Percentiles rank a stretch among this genome's conserved stretches.
Evolutionary conservation across 1,139 yeast genomes (phyloP).

Genomic region (Neolecta irregularis): DNA sequence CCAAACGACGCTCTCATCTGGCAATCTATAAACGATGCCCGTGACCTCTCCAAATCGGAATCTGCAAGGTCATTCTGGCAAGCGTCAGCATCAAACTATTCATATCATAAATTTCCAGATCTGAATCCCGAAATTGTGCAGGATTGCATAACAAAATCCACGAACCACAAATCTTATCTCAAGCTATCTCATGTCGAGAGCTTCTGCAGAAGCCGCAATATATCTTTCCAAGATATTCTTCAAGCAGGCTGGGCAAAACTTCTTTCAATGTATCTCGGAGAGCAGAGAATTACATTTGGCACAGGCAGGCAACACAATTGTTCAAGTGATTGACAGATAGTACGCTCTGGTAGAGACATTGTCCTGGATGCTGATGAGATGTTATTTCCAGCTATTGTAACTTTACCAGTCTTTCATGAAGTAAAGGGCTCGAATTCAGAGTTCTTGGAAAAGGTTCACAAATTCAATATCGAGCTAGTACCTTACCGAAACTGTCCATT

Average conservation of each 20-base stretch:
- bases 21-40: no score
- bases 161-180: no score
- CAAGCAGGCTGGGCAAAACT: conserved; percentile 17
- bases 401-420: conserved; percentile 14
- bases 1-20: no score
- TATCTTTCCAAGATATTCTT: conserved; percentile 12
- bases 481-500: conserved; percentile 14
- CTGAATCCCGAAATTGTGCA: no score
- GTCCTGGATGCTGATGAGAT: conserved; percentile 8
- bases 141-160: no score
- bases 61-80: no score
- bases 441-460: conserved; percentile 6
- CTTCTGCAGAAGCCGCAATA: conserved; percentile 4
- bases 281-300: conserved; percentile 15
- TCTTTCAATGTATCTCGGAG: conserved; percentile 15
- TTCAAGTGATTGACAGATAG: no score
- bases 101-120: no score
- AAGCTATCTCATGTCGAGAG: conserved; percentile 2
- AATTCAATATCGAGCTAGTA: conserved; percentile 3
- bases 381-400: conserved; percentile 16
- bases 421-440: conserved; percentile 12
- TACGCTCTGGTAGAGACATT: conserved; percentile 16
- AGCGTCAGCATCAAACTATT: no score
- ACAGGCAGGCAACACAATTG: no score
- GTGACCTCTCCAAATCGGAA: no score